A percentile compares a stretch with the other conserved stretches of the same genome.
These are phyloP conservation scores for Saccharomyces pastorianus DNA, from an alignment of 1,139 yeast genomes.

Conservation along the genomic window DNA sequence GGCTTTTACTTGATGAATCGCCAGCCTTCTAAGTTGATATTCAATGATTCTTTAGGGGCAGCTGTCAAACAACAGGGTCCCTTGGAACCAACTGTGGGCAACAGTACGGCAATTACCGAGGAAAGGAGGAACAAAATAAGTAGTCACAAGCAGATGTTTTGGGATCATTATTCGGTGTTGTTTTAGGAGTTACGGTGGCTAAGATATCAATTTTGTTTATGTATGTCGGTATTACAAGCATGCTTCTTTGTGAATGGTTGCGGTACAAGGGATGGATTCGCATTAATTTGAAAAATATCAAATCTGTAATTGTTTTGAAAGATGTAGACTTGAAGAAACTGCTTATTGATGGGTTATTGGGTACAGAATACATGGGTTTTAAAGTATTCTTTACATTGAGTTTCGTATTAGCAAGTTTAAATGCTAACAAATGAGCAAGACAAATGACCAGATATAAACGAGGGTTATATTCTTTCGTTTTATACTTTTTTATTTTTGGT, in stretches of 20 bases:
- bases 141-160: conserved; percentile 19
- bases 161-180: conserved; percentile 22
- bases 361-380: conserved; percentile 10
- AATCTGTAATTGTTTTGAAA: conserved; percentile 4
- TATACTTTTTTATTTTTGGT: neutral
- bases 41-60: conserved; percentile 1
- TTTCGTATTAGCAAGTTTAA: conserved; percentile 16
- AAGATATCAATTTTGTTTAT: conserved; percentile 17
- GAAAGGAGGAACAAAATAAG: conserved; percentile 6
- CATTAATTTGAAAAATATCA: conserved; percentile 11
- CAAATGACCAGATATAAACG: neutral
- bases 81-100: conserved; percentile 1
- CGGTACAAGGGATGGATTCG: conserved; percentile 13
- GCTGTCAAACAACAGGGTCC: conserved; percentile 1
- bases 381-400: conserved; percentile 18
- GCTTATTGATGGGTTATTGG: conserved; percentile 4
- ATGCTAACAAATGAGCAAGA: conserved; percentile 1
- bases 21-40: conserved; percentile 2
- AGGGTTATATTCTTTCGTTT: neutral
- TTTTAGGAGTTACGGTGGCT: conserved; percentile 17
- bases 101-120: neutral
- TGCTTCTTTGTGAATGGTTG: conserved; percentile 20
- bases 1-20: neutral
- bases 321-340: conserved; percentile 4
- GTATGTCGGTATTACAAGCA: conserved; percentile 14